Evolutionary conservation across 2,329 filamentous ascomycete species (phyloP).

Genomic region (Pyrenochaeta sp.): DNA sequence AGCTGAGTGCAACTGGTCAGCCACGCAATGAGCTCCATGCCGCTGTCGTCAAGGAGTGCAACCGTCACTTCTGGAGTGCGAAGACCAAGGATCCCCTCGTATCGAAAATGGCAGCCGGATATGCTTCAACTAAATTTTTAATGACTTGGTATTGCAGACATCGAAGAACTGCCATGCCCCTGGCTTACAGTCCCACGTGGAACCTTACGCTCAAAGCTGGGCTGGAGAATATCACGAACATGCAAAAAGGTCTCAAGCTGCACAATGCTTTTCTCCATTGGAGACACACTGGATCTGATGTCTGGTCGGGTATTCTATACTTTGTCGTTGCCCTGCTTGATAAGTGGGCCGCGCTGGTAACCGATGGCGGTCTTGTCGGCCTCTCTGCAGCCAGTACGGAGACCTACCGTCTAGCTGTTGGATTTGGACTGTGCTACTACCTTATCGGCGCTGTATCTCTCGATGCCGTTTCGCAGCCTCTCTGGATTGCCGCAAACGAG

Average conservation of each 20-base stretch:
- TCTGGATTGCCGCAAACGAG: slow-evolving; percentile 56
- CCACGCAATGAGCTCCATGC: slow-evolving; percentile 50
- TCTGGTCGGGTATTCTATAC: slow-evolving; percentile 61
- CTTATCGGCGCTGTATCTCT: slow-evolving; percentile 64
- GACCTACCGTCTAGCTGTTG: slow-evolving; percentile 56
- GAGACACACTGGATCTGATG: slow-evolving; percentile 60
- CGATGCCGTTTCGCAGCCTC: slow-evolving; percentile 61
- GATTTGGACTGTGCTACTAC: slow-evolving; percentile 64
- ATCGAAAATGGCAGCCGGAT: slow-evolving; percentile 56
- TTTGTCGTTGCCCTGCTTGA: slow-evolving; percentile 63
- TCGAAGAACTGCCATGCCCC: slow-evolving; percentile 54
- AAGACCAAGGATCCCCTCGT: slow-evolving; percentile 54
- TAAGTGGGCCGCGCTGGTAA: slow-evolving; percentile 60
- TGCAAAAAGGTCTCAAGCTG: slow-evolving; percentile 60
- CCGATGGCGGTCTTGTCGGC: slow-evolving; percentile 55
- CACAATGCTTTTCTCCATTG: slow-evolving; percentile 63
- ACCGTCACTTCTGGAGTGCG: slow-evolving; percentile 51
- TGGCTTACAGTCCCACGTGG: slow-evolving; percentile 62
- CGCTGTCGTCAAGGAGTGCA: slow-evolving; percentile 53
- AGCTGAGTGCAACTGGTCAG: slow-evolving; percentile 31
- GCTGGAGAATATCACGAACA: slow-evolving; percentile 57
- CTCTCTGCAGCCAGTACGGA: slow-evolving; percentile 46
- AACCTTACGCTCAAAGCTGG: slow-evolving; percentile 61
- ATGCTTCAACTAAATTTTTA: slow-evolving; percentile 59
- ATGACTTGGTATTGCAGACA: slow-evolving; percentile 59